Conservation (phyloP, 2,329 filamentous ascomycete species). For the Diplodia sapinea region DNA sequence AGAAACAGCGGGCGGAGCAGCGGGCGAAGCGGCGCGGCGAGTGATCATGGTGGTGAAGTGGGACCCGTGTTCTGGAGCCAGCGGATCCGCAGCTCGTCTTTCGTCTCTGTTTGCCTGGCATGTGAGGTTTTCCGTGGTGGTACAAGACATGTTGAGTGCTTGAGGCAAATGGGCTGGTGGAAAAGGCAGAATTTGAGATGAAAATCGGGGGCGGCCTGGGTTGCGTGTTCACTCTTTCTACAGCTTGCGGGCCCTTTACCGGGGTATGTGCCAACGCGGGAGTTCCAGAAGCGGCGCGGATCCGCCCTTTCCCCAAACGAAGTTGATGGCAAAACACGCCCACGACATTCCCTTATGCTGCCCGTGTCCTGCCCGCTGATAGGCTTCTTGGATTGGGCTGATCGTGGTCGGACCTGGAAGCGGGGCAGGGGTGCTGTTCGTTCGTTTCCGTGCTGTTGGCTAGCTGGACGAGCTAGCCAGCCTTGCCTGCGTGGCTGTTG, state of each 20-base stretch:
- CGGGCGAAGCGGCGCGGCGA: conserved; percentile 11
- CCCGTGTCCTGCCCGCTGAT: conserved; percentile 8
- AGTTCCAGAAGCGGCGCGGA: conserved; percentile 23
- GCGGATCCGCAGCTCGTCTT: neutral
- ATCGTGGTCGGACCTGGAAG: conserved; percentile 15
- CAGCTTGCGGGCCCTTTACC: neutral
- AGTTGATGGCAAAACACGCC: neutral
- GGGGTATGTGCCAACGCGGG: conserved; percentile 12
- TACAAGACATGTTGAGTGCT: neutral
- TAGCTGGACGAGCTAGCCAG: conserved; percentile 12
- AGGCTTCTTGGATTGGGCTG: conserved; percentile 19
- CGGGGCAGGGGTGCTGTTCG: conserved; percentile 19
- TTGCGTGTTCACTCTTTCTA: conserved; percentile 15
- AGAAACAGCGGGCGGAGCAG: neutral
- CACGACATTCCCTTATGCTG: conserved; percentile 8
- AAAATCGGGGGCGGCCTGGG: conserved; percentile 23
- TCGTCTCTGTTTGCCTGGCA: conserved; percentile 9
- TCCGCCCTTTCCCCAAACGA: neutral
- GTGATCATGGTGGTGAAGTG: conserved; percentile 15
- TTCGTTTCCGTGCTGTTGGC: conserved; percentile 21
- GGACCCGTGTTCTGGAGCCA: conserved; percentile 7
- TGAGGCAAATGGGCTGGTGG: conserved; percentile 13
- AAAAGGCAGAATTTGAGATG: conserved; percentile 15
- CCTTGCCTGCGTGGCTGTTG: conserved; percentile 26
- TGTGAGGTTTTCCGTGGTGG: neutral